phyloP scores from a whole-genome alignment of 169 alveolate genomes.

The Eimeria brunetti region DNA sequence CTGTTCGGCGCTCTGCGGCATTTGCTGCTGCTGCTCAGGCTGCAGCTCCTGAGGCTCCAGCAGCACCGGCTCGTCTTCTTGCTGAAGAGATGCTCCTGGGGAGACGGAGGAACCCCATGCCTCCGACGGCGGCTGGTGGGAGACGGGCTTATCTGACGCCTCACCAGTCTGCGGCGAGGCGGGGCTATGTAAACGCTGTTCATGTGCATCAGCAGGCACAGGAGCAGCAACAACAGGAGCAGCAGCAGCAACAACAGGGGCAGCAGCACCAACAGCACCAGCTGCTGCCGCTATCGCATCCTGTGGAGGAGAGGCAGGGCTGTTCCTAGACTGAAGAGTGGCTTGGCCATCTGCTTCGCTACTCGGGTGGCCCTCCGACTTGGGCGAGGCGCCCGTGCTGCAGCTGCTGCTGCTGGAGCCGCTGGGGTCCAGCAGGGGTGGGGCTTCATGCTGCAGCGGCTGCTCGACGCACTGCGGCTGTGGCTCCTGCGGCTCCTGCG shows the following conservation, averaged over 20 bases:
- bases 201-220: slow-evolving; percentile 14
- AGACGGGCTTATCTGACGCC: slow-evolving; percentile 5
- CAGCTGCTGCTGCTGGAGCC: slow-evolving; percentile 16
- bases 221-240: background rate
- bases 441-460: background rate
- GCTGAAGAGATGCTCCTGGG: slow-evolving; percentile 15
- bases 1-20: slow-evolving; percentile 16
- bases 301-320: background rate
- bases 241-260: background rate
- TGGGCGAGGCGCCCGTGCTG: slow-evolving; percentile 30
- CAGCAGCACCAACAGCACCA: background rate
- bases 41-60: slow-evolving; percentile 37
- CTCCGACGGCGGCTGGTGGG: slow-evolving; percentile 33
- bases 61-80: background rate
- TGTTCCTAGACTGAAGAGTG: background rate
- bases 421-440: background rate
- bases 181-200: background rate
- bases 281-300: background rate
- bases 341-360: background rate
- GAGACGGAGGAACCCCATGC: background rate
- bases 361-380: background rate
- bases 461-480: slow-evolving; percentile 3
- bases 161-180: background rate
- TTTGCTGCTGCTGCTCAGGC: slow-evolving; percentile 27
- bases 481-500: background rate